phyloP scores from a whole-genome alignment of 2,329 filamentous ascomycete genomes.

The Diaporthe velutina region DNA sequence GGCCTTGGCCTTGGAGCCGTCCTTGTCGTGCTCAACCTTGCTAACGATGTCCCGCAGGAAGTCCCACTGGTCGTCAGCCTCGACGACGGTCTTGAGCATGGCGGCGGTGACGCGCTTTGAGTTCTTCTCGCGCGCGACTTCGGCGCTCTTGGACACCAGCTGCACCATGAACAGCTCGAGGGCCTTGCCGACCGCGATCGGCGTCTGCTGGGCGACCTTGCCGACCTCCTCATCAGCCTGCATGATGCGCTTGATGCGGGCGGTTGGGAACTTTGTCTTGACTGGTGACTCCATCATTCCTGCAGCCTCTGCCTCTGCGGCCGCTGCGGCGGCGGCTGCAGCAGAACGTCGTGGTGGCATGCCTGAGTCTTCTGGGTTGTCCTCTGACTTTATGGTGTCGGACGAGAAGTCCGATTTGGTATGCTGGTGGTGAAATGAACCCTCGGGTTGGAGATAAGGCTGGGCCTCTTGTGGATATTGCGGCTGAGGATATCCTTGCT shows the following conservation, averaged over 20 bases:
- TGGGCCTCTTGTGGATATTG: slow-evolving; percentile 22
- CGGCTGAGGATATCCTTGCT: slow-evolving; percentile 34
- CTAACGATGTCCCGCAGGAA: slow-evolving; percentile 92
- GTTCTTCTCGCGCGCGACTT: slow-evolving; percentile 83
- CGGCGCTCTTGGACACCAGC: slow-evolving; percentile 88
- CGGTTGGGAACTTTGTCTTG: slow-evolving; percentile 95
- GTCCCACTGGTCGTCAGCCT: slow-evolving; percentile 92
- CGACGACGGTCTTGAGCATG: slow-evolving; percentile 92
- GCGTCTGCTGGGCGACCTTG: slow-evolving; percentile 97
- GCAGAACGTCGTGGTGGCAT: slow-evolving; percentile 56
- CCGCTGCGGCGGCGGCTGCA: slow-evolving; percentile 44
- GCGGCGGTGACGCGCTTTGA: slow-evolving; percentile 91
- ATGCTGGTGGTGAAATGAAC: slow-evolving; percentile 44
- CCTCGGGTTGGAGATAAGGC: slow-evolving; percentile 22
- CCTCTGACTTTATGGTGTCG: slow-evolving; percentile 40
- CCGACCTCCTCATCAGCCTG: slow-evolving; percentile 98
- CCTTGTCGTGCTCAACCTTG: slow-evolving; percentile 77
- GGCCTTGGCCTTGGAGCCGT: slow-evolving; percentile 46
- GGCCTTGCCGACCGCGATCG: slow-evolving; percentile 94
- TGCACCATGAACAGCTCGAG: slow-evolving; percentile 98
- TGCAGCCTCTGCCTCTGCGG: slow-evolving; percentile 52
- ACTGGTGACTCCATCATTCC: slow-evolving; percentile 77
- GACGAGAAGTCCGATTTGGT: slow-evolving; percentile 43
- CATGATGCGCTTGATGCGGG: slow-evolving; percentile 99
- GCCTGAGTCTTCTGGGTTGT: slow-evolving; percentile 41